Percentiles rank a stretch among this genome's conserved stretches.
phyloP scores from a whole-genome alignment of 768 basidiomycete genomes.

The Podaxis sp. region DNA sequence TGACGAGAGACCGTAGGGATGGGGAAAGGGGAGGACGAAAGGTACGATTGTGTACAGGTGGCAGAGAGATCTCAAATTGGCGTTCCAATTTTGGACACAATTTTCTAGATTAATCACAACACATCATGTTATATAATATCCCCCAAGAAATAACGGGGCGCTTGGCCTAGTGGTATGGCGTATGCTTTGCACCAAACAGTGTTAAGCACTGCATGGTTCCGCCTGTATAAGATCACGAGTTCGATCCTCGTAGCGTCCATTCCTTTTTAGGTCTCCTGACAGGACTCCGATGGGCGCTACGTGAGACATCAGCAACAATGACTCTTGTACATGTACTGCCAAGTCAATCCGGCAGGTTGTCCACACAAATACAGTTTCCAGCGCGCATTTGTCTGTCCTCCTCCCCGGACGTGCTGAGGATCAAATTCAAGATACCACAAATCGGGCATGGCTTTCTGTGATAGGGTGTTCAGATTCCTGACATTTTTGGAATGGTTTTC shows the following conservation, averaged over 20 bases:
- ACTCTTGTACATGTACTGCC: too few species aligned
- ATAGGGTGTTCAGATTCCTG: too few species aligned
- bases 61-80: neutral
- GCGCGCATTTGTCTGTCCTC: too few species aligned
- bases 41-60: neutral
- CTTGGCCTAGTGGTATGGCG: slow-evolving; percentile 65
- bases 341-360: too few species aligned
- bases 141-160: slow-evolving; percentile 29
- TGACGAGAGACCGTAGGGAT: neutral
- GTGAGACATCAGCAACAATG: too few species aligned
- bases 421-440: too few species aligned
- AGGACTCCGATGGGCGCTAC: too few species aligned
- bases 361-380: too few species aligned
- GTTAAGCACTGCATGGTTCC: neutral
- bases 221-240: slow-evolving; percentile 58
- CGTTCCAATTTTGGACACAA: neutral
- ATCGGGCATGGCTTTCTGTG: too few species aligned
- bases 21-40: neutral
- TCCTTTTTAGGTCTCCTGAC: neutral
- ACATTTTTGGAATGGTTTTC: too few species aligned
- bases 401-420: too few species aligned
- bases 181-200: slow-evolving; percentile 47
- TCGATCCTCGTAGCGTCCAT: slow-evolving; percentile 55
- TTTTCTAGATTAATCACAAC: too few species aligned
- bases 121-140: neutral